phyloP scores from a whole-genome alignment of 345 rosid species.

The Murraya paniculata region DNA sequence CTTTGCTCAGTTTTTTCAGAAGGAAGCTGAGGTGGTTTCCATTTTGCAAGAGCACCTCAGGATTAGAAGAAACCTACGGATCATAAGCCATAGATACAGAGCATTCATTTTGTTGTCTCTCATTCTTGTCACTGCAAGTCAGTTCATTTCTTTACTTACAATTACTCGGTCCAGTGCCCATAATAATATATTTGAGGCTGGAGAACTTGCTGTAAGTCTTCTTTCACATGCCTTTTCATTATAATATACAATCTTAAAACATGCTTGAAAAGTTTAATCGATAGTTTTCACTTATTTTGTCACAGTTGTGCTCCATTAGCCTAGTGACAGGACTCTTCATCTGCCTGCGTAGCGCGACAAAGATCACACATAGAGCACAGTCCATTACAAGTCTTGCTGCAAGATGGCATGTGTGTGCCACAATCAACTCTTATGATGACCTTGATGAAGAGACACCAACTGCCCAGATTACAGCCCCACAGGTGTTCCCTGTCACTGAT shows the following conservation, averaged over 20 bases:
- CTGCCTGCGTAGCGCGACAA: constrained; percentile 91
- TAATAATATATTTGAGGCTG: constrained; percentile 71
- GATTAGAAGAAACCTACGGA: constrained; percentile 61
- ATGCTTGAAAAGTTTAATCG: too few species aligned
- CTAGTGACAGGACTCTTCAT: constrained; percentile 73
- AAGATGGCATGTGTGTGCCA: constrained; percentile 88
- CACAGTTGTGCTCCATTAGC: constrained; percentile 78
- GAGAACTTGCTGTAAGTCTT: constrained; percentile 60
- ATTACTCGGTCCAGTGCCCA: constrained; percentile 52
- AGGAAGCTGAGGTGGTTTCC: constrained; percentile 64
- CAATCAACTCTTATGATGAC: constrained; percentile 65
- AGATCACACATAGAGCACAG: constrained; percentile 82
- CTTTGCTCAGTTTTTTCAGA: constrained; percentile 66
- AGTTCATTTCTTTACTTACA: constrained; percentile 60
- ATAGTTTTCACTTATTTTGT: not conserved
- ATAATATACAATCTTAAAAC: not conserved
- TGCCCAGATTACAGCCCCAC: constrained; percentile 25
- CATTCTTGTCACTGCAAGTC: constrained; percentile 70
- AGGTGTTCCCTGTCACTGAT: constrained; percentile 27
- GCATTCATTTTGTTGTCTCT: constrained; percentile 58
- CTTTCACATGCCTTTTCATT: not conserved
- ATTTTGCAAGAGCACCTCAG: constrained; percentile 63
- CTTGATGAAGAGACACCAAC: constrained; percentile 68
- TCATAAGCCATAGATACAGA: constrained; percentile 88
- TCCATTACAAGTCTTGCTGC: constrained; percentile 83